Conservation (phyloP, 768 basidiomycete genomes). For the Amanita muscaria region DNA sequence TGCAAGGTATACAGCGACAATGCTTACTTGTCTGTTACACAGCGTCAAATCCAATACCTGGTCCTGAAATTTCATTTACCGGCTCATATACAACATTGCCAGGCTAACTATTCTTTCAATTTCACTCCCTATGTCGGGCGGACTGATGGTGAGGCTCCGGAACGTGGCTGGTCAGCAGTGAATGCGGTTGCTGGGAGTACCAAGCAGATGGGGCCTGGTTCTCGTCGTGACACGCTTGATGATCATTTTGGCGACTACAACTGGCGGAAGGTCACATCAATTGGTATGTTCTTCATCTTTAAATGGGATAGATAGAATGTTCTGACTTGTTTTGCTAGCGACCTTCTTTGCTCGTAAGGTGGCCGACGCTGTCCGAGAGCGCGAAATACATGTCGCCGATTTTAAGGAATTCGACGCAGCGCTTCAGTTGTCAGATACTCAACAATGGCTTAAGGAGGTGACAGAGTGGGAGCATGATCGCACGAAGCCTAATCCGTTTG, state of each 20-base stretch:
- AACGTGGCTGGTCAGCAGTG: not conserved
- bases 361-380: constrained; percentile 6
- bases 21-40: not conserved
- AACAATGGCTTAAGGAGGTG: constrained; percentile 14
- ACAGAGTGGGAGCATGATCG: constrained; percentile 18
- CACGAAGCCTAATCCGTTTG: constrained; percentile 16
- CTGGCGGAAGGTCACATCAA: no score
- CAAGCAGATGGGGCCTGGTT: not conserved
- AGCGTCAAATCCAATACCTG: not conserved
- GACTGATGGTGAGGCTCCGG: not conserved
- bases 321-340: no score
- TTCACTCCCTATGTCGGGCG: not conserved
- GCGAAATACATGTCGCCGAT: constrained; percentile 5
- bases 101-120: constrained; percentile 7
- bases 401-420: constrained; percentile 11
- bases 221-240: not conserved
- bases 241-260: not conserved
- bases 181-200: not conserved
- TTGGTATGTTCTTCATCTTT: not conserved
- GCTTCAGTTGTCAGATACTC: not conserved
- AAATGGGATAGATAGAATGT: no score
- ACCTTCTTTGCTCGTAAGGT: constrained; percentile 9
- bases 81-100: constrained; percentile 18
- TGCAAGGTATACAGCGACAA: not conserved
- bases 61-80: constrained; percentile 26